Conservation (phyloP, 2,329 filamentous ascomycete species). For the Ceratocystis cubensis region DNA sequence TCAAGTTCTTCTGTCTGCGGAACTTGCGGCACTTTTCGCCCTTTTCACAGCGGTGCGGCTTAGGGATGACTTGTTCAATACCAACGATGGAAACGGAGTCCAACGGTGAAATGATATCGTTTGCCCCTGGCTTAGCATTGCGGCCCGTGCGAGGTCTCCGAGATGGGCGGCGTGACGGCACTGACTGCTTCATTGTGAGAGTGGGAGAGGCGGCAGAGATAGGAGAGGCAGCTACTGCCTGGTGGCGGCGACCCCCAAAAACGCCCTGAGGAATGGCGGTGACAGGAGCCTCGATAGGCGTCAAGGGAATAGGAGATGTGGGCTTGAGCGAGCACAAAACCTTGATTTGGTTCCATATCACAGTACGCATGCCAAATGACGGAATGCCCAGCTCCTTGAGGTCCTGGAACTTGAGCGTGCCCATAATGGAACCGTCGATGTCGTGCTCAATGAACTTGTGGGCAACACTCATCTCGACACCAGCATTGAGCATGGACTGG, state of each 20-base stretch:
- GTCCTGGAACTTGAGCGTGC: constrained; percentile 86
- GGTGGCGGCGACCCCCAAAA: constrained; percentile 22
- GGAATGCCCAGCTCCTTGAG: constrained; percentile 67
- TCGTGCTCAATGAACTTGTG: constrained; percentile 85
- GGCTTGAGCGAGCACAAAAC: constrained; percentile 47
- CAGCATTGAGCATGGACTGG: constrained; percentile 74
- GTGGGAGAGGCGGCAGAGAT: constrained; percentile 22
- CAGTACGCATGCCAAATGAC: constrained; percentile 69
- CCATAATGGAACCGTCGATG: constrained; percentile 74
- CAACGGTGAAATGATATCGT: constrained; percentile 60
- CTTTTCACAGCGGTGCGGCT: constrained; percentile 71
- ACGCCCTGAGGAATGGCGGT: constrained; percentile 34
- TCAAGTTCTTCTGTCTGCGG: constrained; percentile 64
- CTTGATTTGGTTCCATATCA: constrained; percentile 69
- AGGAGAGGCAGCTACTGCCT: neutral
- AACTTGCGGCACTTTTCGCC: constrained; percentile 77
- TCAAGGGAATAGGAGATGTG: constrained; percentile 41
- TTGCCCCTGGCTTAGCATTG: constrained; percentile 30
- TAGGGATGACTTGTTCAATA: constrained; percentile 79
- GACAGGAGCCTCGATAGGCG: constrained; percentile 48
- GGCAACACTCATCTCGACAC: constrained; percentile 63
- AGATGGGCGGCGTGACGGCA: constrained; percentile 9
- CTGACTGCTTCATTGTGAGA: neutral
- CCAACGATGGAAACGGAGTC: constrained; percentile 86
- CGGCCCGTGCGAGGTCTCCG: constrained; percentile 9